These are phyloP conservation scores for Dothiorella sarmentorum DNA, from an alignment of 2,329 filamentous ascomycete genomes.

Conservation along the genomic window DNA sequence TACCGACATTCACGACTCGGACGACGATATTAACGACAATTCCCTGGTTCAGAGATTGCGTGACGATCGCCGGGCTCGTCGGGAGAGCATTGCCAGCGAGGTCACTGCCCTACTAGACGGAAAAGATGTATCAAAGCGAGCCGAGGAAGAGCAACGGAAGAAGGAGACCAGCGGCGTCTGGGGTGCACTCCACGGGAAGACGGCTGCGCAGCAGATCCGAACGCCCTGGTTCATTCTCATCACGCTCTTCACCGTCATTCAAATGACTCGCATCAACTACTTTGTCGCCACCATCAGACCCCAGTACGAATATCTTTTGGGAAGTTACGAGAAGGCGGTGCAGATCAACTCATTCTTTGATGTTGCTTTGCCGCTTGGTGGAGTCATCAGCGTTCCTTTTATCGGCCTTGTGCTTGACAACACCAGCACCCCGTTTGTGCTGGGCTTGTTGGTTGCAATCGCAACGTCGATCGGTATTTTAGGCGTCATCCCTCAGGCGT, in stretches of 20 bases:
- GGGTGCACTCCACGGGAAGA: constrained; percentile 75
- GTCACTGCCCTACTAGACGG: constrained; percentile 72
- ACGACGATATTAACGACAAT: constrained; percentile 52
- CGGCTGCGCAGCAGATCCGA: constrained; percentile 68
- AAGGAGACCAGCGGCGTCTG: constrained; percentile 74
- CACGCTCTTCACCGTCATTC: constrained; percentile 67
- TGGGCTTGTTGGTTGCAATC: constrained; percentile 64
- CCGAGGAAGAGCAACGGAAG: constrained; percentile 63
- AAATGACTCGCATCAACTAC: constrained; percentile 79
- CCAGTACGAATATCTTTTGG: constrained; percentile 76
- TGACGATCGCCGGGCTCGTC: constrained; percentile 56
- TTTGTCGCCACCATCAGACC: constrained; percentile 83
- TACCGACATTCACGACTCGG: constrained; percentile 51
- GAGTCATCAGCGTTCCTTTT: constrained; percentile 80
- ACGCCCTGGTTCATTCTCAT: constrained; percentile 85
- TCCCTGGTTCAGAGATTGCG: constrained; percentile 46
- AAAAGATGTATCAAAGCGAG: constrained; percentile 60
- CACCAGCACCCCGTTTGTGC: constrained; percentile 67
- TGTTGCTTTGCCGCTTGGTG: constrained; percentile 76
- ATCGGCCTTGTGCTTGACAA: constrained; percentile 78
- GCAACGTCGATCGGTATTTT: constrained; percentile 75
- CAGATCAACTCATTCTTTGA: constrained; percentile 83
- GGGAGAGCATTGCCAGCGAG: constrained; percentile 63
- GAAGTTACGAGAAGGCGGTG: constrained; percentile 58
- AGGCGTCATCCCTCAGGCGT: constrained; percentile 66